Base-by-base conservation (phyloP, 148 eudicot genomes). In the Chenopodium album region DNA sequence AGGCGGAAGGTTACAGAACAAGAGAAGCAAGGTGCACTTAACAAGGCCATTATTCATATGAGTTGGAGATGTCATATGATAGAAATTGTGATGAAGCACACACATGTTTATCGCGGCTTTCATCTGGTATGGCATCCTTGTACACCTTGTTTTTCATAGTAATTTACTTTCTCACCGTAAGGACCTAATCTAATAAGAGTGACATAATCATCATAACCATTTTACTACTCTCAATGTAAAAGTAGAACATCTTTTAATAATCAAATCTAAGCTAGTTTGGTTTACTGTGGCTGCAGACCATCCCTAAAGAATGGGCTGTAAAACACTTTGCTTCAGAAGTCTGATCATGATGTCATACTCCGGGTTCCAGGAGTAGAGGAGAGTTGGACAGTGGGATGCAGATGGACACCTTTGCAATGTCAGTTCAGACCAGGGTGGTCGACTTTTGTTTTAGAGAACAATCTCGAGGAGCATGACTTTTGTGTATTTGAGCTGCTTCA, bases 371-470 rank as follows among this genome's bases (percentile, higher is more conserved):
- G 12, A 9, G 37, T 23, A 2, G n/a, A 11, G 16, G 17, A 10
- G 28, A 73, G 6, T 26, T 80, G 77, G 82, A 46, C 1, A 0
- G 72, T 80, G 19, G 71, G 82, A 44, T 80, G 77, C 31, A 80
- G 77, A 46, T 80, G 82, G 71, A 73, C 77, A 9, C 41, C 70
- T 1, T n/a, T 34, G 9, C 82, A 80, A 71, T 72, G 77, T 23
- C 82, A 80, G 48, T 59, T 80, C 17, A 72, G 59, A 80, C 70
- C 71, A 23, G 48, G 75, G 76, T 80, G 82, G 82, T 23, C 82
- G 1, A 80, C 17, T 7, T 80, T 80, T 72, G 77, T 72, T 16
- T 46, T 71, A 1, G 77, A 72, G 4, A 80, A 80, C 82, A 72
- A 72, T 67, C n/a, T 80, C 23, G 71, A 80, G 44, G 59, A 80